Conservation (phyloP, 1,284 basidiomycete species). For the Taiwanofungus camphoratus region DNA sequence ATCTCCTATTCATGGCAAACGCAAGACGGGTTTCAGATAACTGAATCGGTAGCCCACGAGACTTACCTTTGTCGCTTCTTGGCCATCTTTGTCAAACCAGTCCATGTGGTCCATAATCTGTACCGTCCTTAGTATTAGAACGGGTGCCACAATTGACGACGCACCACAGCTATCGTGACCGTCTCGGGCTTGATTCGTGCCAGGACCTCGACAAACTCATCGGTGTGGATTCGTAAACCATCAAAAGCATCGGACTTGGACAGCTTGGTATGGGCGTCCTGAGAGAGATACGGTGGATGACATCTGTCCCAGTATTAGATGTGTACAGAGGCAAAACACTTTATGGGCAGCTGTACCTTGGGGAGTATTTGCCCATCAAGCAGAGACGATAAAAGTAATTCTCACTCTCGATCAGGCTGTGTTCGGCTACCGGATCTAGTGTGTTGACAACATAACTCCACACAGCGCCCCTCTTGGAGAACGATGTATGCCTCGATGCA, state of each 20-base stretch:
- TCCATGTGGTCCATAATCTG: slow-evolving; percentile 23
- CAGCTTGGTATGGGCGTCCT: slow-evolving; percentile 14
- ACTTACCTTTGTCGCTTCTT: slow-evolving; percentile 11
- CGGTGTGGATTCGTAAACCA: slow-evolving; percentile 17
- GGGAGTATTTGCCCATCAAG: slow-evolving; percentile 14
- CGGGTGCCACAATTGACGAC: not conserved
- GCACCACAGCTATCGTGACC: slow-evolving; percentile 16
- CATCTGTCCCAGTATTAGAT: not conserved
- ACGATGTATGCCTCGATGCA: slow-evolving; percentile 7
- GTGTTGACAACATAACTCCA: slow-evolving; percentile 20
- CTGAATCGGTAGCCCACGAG: too few relatives aligned
- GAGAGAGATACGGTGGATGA: slow-evolving; percentile 15
- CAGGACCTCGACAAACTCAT: slow-evolving; percentile 19
- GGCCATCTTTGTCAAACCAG: slow-evolving; percentile 18
- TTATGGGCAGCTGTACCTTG: slow-evolving; percentile 13
- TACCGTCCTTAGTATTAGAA: not conserved
- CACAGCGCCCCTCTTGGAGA: slow-evolving; percentile 14
- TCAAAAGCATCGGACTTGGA: slow-evolving; percentile 16
- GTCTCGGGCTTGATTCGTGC: slow-evolving; percentile 18
- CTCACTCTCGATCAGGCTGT: slow-evolving; percentile 14
- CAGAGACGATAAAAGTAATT: slow-evolving; percentile 21
- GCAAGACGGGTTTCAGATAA: too few relatives aligned
- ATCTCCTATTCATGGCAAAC: slow-evolving; percentile 17
- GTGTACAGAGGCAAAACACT: not conserved
- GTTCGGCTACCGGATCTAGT: slow-evolving; percentile 19